Base-by-base conservation (phyloP, 768 basidiomycete species). In the Boletus coccyginus region DNA sequence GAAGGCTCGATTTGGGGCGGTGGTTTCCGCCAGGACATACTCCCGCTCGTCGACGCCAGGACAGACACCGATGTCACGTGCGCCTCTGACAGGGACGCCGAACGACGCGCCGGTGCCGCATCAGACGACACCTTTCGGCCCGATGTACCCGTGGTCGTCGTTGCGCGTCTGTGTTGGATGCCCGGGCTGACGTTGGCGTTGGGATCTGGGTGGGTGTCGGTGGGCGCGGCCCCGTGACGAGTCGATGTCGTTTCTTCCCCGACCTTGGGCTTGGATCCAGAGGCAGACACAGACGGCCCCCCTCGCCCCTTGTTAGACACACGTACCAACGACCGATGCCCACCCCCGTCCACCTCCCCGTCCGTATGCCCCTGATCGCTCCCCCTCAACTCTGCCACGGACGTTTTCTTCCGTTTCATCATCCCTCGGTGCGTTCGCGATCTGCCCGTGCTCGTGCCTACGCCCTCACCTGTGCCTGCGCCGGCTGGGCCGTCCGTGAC, bases 301-400 rank as follows among this genome's bases (percentile, higher is more conserved):
- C 6, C 16, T 38, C 52, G 5, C 40, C n/a, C 35, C 14, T 36
- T 32, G 50, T 11, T 44, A n/a, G 51, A n/a, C 11, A 0, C 47
- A 1, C 17, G 58, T 31, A 41, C 32, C 35, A 49, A 16, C 24
- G 49, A 32, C 21, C 12, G 35, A 35, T 19, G 33, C 7, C 9
- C 46, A 24, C 9, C n/a, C 13, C 39, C 53, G 10, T 42, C 62
- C 43, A 61, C 35, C 29, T 70, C 70, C 0, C 64, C 66, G 48
- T 70, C 69, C 17, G 70, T 68, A 43, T 72, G 63, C 4, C 69
- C 69, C 7, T 63, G 65, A 9, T 68, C 64, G 13, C 45, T 54
- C 10, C 70, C 68, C 49, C 61, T 64, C 54, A 70, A 17, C 16
- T 70, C 64, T 0, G 68, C 64, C 42, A 72, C 59, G 4, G 63